Evolutionary conservation across 371 early-diverging fungal species (phyloP).

Genomic region (Apophysomyces elegans): DNA sequence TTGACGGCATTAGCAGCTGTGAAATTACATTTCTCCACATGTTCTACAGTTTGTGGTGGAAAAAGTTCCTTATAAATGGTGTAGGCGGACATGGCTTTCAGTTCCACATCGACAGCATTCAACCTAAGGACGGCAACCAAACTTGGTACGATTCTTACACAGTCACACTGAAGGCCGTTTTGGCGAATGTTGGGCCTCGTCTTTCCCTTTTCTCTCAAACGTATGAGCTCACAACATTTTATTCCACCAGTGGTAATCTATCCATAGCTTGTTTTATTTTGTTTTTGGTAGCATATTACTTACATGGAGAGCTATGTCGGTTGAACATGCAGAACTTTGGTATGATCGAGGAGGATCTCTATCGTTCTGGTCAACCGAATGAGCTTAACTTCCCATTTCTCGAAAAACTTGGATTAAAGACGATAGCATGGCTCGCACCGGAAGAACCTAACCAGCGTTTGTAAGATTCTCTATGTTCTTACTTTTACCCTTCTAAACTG

Average conservation of each 20-base stretch:
- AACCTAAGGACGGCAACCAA: neutral
- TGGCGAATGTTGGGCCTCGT: neutral
- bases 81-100: constrained; percentile 55
- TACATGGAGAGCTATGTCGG: neutral
- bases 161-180: neutral
- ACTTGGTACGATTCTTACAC: neutral
- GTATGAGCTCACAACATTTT: constrained; percentile 77
- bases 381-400: constrained; percentile 97
- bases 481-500: neutral
- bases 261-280: neutral
- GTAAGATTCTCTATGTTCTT: constrained; percentile 44
- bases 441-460: constrained; percentile 95
- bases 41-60: constrained; percentile 82
- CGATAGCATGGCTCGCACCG: constrained; percentile 92
- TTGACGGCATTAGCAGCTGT: constrained; percentile 73
- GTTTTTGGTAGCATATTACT: neutral
- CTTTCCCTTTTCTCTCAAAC: neutral
- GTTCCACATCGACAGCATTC: constrained; percentile 6
- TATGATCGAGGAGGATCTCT: constrained; percentile 94
- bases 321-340: constrained; percentile 82
- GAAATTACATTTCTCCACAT: constrained; percentile 74
- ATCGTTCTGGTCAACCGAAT: constrained; percentile 97
- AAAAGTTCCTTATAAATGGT: constrained; percentile 81
- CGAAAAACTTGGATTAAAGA: constrained; percentile 90
- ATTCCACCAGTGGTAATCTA: constrained; percentile 78